Percentiles rank a stretch among this genome's conserved stretches.
Conservation (phyloP, 331 rosid species). For the Cydonia oblonga region DNA sequence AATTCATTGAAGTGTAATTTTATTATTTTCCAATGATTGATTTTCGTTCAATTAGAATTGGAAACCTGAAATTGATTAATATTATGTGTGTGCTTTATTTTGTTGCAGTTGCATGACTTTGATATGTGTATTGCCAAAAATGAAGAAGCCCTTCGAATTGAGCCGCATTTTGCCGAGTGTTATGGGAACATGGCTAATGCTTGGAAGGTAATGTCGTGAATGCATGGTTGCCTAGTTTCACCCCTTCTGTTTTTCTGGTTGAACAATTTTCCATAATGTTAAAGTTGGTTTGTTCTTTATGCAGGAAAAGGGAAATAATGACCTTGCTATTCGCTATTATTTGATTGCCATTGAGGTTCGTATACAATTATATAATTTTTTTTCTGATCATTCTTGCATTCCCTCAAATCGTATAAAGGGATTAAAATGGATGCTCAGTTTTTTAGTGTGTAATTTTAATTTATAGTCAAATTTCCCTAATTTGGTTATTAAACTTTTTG, state of each 20-base stretch:
- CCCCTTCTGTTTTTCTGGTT: background rate
- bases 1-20: background rate
- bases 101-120: constrained; percentile 72
- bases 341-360: constrained; percentile 91
- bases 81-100: background rate
- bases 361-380: constrained; percentile 4
- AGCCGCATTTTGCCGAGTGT: constrained; percentile 91
- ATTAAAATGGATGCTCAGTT: background rate
- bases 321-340: constrained; percentile 89
- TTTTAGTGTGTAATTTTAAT: background rate
- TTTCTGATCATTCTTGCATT: background rate
- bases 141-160: constrained; percentile 83
- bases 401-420: background rate
- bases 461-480: background rate
- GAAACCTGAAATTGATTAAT: background rate
- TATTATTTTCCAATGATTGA: background rate
- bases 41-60: background rate
- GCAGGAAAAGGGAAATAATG: constrained; percentile 96
- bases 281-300: constrained; percentile 10
- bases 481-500: background rate
- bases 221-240: background rate
- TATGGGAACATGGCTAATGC: constrained; percentile 99
- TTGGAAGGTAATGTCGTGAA: constrained; percentile 53
- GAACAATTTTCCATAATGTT: constrained; percentile 4
- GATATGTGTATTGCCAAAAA: constrained; percentile 88